Conservation (phyloP, 768 basidiomycete genomes). For the Lactifluus subvellereus region DNA sequence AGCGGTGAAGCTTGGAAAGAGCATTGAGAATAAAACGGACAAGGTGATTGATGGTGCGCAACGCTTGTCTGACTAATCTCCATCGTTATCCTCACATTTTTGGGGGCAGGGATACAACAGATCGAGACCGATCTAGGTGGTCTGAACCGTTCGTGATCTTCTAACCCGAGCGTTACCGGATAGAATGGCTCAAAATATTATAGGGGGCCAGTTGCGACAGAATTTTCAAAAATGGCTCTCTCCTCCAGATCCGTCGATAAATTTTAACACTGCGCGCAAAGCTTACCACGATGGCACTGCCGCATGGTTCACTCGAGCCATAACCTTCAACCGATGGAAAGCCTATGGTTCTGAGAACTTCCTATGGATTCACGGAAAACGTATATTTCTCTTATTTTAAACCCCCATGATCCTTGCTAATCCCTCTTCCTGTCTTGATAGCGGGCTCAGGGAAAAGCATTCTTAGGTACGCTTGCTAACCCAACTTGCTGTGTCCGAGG, state of each 20-base stretch:
- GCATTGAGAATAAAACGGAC: not conserved
- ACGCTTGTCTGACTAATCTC: not conserved
- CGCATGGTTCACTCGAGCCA: not conserved
- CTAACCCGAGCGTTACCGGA: not conserved
- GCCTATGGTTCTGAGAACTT: not conserved
- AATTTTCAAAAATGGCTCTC: too few relatives aligned
- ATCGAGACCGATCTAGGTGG: not conserved
- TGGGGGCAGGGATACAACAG: not conserved
- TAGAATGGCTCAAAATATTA: too few relatives aligned
- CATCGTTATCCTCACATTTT: too few relatives aligned
- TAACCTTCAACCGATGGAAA: not conserved
- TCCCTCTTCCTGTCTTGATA: not conserved
- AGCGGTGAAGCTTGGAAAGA: not conserved
- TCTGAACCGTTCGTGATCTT: too few relatives aligned
- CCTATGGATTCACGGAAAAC: not conserved
- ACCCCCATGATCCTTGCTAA: not conserved
- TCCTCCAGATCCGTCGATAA: not conserved
- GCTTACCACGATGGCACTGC: not conserved
- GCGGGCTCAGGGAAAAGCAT: not conserved
- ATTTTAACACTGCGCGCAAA: not conserved
- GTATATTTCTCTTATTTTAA: not conserved
- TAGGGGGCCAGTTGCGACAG: too few relatives aligned
- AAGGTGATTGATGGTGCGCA: not conserved
- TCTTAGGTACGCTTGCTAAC: not conserved
- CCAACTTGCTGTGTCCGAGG: not conserved